phyloP scores from a whole-genome alignment of 441 rosid genomes.

The Omphalea diandra region DNA sequence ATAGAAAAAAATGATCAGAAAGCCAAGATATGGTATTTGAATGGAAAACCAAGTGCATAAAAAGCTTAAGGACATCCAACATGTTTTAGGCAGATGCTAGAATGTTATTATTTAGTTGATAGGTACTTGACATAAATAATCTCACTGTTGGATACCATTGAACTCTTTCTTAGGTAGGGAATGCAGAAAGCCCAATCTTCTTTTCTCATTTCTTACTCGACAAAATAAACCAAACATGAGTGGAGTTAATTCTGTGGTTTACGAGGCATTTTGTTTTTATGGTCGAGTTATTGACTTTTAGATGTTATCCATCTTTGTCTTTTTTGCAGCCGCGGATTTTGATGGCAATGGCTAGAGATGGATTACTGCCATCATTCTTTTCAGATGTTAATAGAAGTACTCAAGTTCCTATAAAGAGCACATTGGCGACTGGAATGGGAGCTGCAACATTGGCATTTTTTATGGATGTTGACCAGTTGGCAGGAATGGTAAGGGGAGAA shows the following conservation, averaged over 20 bases:
- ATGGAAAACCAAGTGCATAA: neutral
- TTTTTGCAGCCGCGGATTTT: slow-evolving; percentile 64
- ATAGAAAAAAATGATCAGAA: neutral
- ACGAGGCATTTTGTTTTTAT: neutral
- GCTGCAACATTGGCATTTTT: slow-evolving; percentile 56
- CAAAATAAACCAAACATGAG: neutral
- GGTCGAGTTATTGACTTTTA: neutral
- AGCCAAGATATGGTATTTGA: neutral
- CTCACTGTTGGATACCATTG: neutral
- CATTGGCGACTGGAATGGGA: slow-evolving; percentile 54
- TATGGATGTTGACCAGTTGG: slow-evolving; percentile 75
- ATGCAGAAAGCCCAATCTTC: neutral
- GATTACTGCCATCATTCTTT: slow-evolving; percentile 73
- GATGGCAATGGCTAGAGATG: slow-evolving; percentile 91
- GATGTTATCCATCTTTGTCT: slow-evolving; percentile 9
- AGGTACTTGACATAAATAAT: neutral
- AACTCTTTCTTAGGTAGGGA: neutral
- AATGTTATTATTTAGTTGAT: neutral
- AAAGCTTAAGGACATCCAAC: neutral
- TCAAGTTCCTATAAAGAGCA: slow-evolving; percentile 73
- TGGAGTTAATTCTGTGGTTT: neutral
- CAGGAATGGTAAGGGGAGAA: slow-evolving; percentile 61
- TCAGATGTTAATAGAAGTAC: slow-evolving; percentile 58
- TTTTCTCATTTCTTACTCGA: neutral
- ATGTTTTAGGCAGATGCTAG: neutral